Conservation (phyloP, 1,284 basidiomycete genomes). For the Marasmius sp. region DNA sequence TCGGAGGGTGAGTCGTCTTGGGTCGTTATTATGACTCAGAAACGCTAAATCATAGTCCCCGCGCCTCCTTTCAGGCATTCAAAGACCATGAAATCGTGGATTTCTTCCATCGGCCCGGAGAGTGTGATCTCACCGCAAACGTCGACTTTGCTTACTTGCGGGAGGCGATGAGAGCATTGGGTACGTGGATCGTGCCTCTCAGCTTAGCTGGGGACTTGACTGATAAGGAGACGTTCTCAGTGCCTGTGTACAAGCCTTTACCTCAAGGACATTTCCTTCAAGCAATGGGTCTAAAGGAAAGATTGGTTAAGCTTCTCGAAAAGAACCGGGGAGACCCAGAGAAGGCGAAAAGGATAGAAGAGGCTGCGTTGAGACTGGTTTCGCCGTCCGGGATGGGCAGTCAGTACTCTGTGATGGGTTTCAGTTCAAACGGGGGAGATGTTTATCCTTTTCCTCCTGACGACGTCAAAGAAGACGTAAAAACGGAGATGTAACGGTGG, state of each 20-base stretch:
- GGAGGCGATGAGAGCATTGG: conserved; percentile 70
- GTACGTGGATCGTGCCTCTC: conserved; percentile 36
- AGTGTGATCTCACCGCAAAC: conserved; percentile 91
- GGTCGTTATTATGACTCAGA: conserved; percentile 6
- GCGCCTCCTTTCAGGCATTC: conserved; percentile 75
- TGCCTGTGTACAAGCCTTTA: conserved; percentile 2
- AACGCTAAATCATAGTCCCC: not conserved
- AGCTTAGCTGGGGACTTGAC: not conserved
- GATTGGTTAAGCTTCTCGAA: not conserved
- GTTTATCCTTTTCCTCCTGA: conserved; percentile 7
- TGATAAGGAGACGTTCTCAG: not conserved
- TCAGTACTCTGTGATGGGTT: conserved; percentile 1
- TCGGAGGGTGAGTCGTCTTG: conserved; percentile 64
- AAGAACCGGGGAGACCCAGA: not conserved
- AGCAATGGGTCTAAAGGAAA: conserved; percentile 1
- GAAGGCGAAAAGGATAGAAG: not conserved
- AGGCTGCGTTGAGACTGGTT: conserved; percentile 1
- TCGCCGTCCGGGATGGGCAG: not conserved
- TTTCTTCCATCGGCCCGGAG: conserved; percentile 82
- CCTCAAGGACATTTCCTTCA: not conserved
- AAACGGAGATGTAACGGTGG: too few species aligned
- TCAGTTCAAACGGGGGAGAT: not conserved
- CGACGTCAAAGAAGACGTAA: conserved; percentile 14
- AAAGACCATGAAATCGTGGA: conserved; percentile 85
- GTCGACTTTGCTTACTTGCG: conserved; percentile 92